Percentiles rank a stretch among this genome's conserved stretches.
phyloP scores from a whole-genome alignment of 306 rosid species.

The Cyclanthera cordifolia region DNA sequence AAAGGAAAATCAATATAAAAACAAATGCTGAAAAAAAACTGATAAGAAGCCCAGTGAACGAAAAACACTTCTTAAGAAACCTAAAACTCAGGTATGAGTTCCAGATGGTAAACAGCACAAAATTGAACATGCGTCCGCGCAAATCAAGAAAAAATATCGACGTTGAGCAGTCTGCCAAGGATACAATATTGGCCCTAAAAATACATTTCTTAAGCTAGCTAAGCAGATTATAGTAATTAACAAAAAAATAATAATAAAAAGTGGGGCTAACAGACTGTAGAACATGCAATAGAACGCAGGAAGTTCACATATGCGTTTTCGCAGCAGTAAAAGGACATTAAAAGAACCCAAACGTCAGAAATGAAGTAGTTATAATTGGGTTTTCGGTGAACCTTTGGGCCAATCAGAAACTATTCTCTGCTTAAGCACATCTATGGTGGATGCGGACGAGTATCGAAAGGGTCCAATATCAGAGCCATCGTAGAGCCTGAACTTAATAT shows the following conservation, averaged over 20 bases:
- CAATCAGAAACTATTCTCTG: slow-evolving; percentile 83
- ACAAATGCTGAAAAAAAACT: background rate
- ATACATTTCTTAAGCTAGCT: background rate
- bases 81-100: background rate
- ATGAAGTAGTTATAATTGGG: background rate
- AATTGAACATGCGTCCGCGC: background rate
- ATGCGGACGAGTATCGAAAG: slow-evolving; percentile 63
- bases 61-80: background rate
- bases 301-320: background rate
- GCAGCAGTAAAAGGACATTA: background rate
- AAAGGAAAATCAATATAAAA: background rate
- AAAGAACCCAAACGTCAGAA: background rate
- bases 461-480: slow-evolving; percentile 40
- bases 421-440: slow-evolving; percentile 80
- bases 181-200: slow-evolving; percentile 4
- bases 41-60: background rate
- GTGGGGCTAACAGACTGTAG: background rate
- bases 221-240: background rate
- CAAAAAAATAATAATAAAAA: too few species aligned
- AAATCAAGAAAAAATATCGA: slow-evolving; percentile 6
- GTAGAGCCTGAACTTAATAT: slow-evolving; percentile 68
- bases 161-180: background rate
- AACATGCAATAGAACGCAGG: background rate
- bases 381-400: slow-evolving; percentile 55
- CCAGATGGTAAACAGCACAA: background rate